Percentiles rank a stretch among this genome's conserved stretches.
phyloP scores from a whole-genome alignment of 2,329 filamentous ascomycete species.

The Zasmidium angulare region DNA sequence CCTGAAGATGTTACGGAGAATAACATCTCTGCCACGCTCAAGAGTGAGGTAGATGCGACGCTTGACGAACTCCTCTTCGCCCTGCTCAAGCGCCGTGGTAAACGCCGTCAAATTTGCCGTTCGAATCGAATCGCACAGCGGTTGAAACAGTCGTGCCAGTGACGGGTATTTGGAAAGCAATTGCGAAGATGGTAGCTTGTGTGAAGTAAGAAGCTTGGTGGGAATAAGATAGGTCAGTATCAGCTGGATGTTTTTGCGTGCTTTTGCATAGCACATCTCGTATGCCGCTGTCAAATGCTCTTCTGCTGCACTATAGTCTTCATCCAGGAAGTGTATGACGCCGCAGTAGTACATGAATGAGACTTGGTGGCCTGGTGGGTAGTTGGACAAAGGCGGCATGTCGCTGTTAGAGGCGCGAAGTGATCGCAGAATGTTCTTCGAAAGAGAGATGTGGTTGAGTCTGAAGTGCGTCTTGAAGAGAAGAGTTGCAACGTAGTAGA shows the following conservation, averaged over 20 bases:
- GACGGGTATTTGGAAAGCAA: constrained; percentile 74
- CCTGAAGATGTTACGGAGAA: constrained; percentile 83
- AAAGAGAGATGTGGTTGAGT: constrained; percentile 84
- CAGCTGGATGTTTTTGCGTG: constrained; percentile 78
- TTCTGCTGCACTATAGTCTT: constrained; percentile 85
- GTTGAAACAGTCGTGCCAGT: constrained; percentile 74
- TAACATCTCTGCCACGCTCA: constrained; percentile 87
- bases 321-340: constrained; percentile 89
- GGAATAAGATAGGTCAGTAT: constrained; percentile 95
- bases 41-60: constrained; percentile 91
- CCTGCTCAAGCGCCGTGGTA: constrained; percentile 74
- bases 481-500: constrained; percentile 91
- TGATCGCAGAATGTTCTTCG: constrained; percentile 83
- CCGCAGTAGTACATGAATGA: constrained; percentile 97
- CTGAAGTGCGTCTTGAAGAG: constrained; percentile 96
- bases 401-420: constrained; percentile 69
- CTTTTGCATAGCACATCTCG: constrained; percentile 70
- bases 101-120: constrained; percentile 80
- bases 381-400: constrained; percentile 74
- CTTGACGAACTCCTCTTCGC: constrained; percentile 91
- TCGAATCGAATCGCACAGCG: constrained; percentile 76
- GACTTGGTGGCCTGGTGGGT: constrained; percentile 86
- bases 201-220: constrained; percentile 82
- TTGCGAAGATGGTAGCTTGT: constrained; percentile 72
- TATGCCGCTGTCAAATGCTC: constrained; percentile 77